These are phyloP conservation scores for Golubevia pallescens DNA, from an alignment of 1,284 basidiomycete genomes.

Conservation along the genomic window DNA sequence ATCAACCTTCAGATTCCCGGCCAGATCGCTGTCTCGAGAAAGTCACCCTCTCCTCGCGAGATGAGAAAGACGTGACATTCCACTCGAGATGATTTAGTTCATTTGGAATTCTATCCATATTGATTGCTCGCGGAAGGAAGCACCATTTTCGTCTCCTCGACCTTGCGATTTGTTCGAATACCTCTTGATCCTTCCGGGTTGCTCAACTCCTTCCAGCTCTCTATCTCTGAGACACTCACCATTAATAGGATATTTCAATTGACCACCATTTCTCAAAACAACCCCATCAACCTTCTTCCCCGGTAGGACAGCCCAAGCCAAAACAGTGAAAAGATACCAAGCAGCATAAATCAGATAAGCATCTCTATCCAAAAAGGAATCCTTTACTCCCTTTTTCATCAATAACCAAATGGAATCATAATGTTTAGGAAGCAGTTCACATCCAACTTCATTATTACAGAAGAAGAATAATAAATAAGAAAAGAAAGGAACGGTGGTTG, in stretches of 20 bases:
- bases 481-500: constrained; percentile 45
- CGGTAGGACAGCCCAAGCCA: constrained; percentile 83
- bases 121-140: no score
- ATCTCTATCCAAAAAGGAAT: constrained; percentile 76
- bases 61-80: no score
- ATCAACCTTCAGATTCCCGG: no score
- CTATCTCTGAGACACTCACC: constrained; percentile 68
- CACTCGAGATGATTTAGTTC: no score
- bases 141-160: no score
- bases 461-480: constrained; percentile 52
- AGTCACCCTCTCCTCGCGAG: no score
- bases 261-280: constrained; percentile 77
- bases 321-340: constrained; percentile 88
- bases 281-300: constrained; percentile 84
- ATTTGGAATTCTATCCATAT: no score
- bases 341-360: constrained; percentile 78
- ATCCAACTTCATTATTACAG: constrained; percentile 33
- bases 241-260: constrained; percentile 88
- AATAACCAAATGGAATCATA: constrained; percentile 20
- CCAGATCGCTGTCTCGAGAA: no score
- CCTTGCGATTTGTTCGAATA: no score
- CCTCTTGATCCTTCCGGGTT: no score
- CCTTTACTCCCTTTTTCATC: constrained; percentile 24
- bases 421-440: constrained; percentile 11
- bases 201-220: no score